These are phyloP conservation scores for Colletotrichum caudatum DNA, from an alignment of 2,329 filamentous ascomycete species.

Conservation along the genomic window DNA sequence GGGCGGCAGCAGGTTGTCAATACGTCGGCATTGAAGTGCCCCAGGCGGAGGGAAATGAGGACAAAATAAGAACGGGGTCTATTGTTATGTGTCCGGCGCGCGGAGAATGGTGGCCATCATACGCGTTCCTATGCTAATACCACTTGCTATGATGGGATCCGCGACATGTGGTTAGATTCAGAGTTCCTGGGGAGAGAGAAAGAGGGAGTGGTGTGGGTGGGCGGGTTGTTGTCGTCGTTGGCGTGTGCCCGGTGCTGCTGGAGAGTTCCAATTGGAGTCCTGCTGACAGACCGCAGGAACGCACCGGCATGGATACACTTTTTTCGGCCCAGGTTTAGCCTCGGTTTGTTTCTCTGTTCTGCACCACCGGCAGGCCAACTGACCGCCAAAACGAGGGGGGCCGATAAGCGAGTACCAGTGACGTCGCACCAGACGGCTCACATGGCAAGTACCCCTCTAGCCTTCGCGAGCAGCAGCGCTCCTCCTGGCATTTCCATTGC, in stretches of 20 bases:
- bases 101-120: conserved; percentile 43
- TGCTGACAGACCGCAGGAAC: conserved; percentile 34
- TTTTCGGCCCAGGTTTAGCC: conserved; percentile 41
- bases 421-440: conserved; percentile 13
- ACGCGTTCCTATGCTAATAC: conserved; percentile 42
- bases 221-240: not conserved
- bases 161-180: conserved; percentile 42
- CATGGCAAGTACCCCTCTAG: conserved; percentile 39
- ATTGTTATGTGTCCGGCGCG: conserved; percentile 41
- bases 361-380: conserved; percentile 20
- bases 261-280: conserved; percentile 37
- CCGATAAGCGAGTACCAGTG: conserved; percentile 37
- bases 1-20: conserved; percentile 27
- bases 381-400: conserved; percentile 15
- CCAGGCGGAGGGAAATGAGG: conserved; percentile 38
- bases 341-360: conserved; percentile 36
- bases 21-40: conserved; percentile 39
- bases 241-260: conserved; percentile 21
- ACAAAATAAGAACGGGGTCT: conserved; percentile 36
- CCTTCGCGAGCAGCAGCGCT: conserved; percentile 22
- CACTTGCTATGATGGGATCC: conserved; percentile 28
- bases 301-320: conserved; percentile 38
- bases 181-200: conserved; percentile 25
- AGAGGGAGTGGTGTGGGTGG: conserved; percentile 19
- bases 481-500: conserved; percentile 22